Evolutionary conservation across 495 filamentous ascomycete genomes (phyloP), one percentile per base, ranked within the genome.

Genomic region (Oidiodendron maius): DNA sequence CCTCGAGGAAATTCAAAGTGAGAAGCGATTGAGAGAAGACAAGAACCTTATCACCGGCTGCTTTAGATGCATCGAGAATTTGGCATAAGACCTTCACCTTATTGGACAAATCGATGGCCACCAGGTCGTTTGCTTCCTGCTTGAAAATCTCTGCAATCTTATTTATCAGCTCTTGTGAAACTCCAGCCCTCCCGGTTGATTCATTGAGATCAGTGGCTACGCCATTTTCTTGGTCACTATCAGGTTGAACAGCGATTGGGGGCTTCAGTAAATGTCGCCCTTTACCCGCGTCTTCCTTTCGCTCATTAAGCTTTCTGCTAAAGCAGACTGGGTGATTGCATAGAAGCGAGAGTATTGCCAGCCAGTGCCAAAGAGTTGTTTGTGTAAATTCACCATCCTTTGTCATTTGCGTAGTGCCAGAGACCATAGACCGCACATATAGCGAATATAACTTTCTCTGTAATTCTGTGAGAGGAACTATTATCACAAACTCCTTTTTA

Each of bases 401-500:
- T 20, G 57, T 52, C n/a, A 3, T 13, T 15, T 48, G 32, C 17
- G 40, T 49, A 5, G 15, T 58, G 12, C 59, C 48, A 9, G 53
- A 42, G 1, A 61, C 43, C 51, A 76, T 60, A 26, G 41, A 55
- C 23, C 40, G 6, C 10, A 87, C 68, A 61, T 80, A 91, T 1
- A 63, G 51, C 44, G 75, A 63, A 62, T 96, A 96, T 0, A 78
- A 70, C 4, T 69, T 47, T 24, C 58, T 62, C 61, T 96, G 91
- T 0, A 85, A n/a, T 1, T 64, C 48, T 0, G 86, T 89, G 24
- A 93, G 59, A 4, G 84, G 75, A 6, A 95, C 70, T 0, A 70
- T 81, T 34, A 96, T 72, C 28, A 94, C 71, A 58, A 94, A 96
- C 56, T 97, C 91, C 12, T 72, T 75, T 54, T 95, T 97, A 0